Base-by-base conservation (phyloP, 116 monocot genomes). In the Trichopus zeylanicus region DNA sequence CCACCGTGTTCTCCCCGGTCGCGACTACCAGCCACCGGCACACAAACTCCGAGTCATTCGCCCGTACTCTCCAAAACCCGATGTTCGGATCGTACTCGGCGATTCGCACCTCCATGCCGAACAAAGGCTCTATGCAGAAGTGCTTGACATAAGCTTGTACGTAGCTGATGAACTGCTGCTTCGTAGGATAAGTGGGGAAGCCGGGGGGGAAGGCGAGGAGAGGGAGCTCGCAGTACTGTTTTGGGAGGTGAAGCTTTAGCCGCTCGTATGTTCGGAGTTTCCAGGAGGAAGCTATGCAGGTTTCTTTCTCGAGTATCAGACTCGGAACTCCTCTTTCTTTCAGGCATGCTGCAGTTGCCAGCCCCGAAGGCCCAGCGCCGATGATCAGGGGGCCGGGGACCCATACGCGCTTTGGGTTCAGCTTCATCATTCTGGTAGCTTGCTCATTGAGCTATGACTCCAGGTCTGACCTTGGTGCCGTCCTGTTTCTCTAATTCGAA, bases 341-440 rank as follows among this genome's bases (percentile, higher is more conserved):
- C 2, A 91, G 72, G 64, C 86, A 85, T 16, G 85, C 91, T 13
- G 91, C 86, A 6, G 73, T 67, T 11, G 91, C 91, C 19, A 91
- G 63, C 0, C 91, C 91, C 0, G 85, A 80, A 15, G 85, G 85
- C n/a, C 91, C 85, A 25, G 91, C 86, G 48, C 91, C 91, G 3
- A 85, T 68, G 37, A 85, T 85, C 27, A 91, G 32, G 20, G 85
- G 85, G 6, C 85, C 91, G 0, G 79, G 82, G 30, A 85, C 56
- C 73, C 77, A 79, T 12, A 85, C 73, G 57, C 65, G 64, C 67
- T 81, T 75, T 2, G 73, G 51, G n/a, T 53, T 73, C 49, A 59
- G 29, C 27, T 19, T 61, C 62, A 55, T 62, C 48, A 38, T 57
- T 13, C 15, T 33, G 0, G 5, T 12, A 30, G 29, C 48, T 4